A percentile compares a stretch with the other conserved stretches of the same genome.
These are phyloP conservation scores for Solanum ossicruentum DNA, from an alignment of 257 asterid species.

Conservation along the genomic window DNA sequence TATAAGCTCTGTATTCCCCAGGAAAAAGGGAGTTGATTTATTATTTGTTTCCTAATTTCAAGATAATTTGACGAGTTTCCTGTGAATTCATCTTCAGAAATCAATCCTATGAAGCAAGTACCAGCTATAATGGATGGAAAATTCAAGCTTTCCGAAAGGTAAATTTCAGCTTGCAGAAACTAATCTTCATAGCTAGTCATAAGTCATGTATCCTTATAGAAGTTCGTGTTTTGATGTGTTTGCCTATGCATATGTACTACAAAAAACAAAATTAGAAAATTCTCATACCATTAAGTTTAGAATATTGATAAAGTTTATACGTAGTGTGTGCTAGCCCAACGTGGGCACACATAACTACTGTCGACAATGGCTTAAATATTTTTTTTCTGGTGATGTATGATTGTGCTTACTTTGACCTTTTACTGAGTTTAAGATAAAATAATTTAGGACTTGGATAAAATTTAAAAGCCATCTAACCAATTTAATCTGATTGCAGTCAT, in stretches of 20 bases:
- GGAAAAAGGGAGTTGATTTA: background rate
- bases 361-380: background rate
- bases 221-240: background rate
- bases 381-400: background rate
- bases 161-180: background rate
- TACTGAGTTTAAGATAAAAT: background rate
- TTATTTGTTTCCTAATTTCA: background rate
- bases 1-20: background rate
- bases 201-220: background rate
- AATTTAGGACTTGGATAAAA: background rate
- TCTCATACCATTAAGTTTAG: background rate
- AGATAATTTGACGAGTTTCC: background rate
- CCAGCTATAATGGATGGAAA: constrained; percentile 85
- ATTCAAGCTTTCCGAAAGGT: constrained; percentile 90
- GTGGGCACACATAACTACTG: background rate
- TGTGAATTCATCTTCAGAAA: constrained; percentile 22
- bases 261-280: background rate
- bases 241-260: background rate
- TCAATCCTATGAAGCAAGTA: constrained; percentile 63
- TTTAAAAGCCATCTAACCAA: background rate
- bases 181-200: background rate
- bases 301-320: background rate
- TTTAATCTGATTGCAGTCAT: constrained; percentile 45
- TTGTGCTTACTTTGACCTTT: background rate
- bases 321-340: background rate